Evolutionary conservation across 768 basidiomycete genomes (phyloP), one percentile per base, ranked within the genome.

Genomic region (Boletus rubroflammeus): DNA sequence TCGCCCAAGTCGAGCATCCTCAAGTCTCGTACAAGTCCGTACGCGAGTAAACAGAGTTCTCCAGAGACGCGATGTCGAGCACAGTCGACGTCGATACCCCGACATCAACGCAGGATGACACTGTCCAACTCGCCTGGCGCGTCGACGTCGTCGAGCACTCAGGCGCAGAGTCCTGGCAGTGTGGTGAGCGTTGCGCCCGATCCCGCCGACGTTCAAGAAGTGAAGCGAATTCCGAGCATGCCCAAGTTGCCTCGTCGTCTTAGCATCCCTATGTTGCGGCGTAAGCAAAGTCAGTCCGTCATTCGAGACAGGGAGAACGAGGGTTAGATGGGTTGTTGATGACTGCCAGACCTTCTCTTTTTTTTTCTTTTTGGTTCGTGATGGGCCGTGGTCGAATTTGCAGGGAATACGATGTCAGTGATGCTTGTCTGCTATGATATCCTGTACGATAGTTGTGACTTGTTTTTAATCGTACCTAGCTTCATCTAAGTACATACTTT

Each of bases 191-290:
- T 41, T 3, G 53, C 39, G 4, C 26, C 48, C 3, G 55, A 58
- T 21, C 23, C 50, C 6, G 35, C 25, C 13, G 36, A 35, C 2
- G 36, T 42, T 5, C n/a, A n/a, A n/a, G 50, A 55, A 14, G 40
- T 47, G 32, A 67, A 53, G 53, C 62, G 52, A 5, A 38, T 49
- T 6, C 57, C 64, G 32, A 68, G 60, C 44, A 21, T 58, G 38
- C 69, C 67, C 14, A 67, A 43, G 53, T 26, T 69, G 15, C 67
- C 64, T 1, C 69, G 64, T 38, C 58, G 62, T 23, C 53, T 69
- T 28, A 69, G 69, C 41, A 69, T 71, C 21, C 67, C 64, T 0
- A 55, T 67, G 51, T 49, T 69, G 38, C 59, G 67, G 17, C 67
- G 69, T 25, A 71, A 67, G 50, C 64, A 64, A n/a, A 55, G 61